Evolutionary conservation across 1,139 yeast genomes (phyloP).

Genomic region (Candida gigantensis): DNA sequence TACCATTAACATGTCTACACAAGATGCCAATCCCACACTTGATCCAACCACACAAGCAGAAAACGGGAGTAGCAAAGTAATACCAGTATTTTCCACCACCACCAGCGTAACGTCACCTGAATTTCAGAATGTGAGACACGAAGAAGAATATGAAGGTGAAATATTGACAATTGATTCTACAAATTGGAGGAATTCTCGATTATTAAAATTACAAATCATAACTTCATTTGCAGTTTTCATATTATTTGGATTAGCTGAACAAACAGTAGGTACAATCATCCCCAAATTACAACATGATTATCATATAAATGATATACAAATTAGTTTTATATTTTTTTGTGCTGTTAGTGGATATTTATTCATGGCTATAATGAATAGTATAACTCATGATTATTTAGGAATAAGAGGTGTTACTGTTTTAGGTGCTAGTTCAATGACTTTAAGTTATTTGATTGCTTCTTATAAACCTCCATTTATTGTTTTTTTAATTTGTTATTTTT

Average conservation of each 20-base stretch:
- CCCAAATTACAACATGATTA: slow-evolving; percentile 50
- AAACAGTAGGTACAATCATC: slow-evolving; percentile 56
- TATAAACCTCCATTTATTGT: slow-evolving; percentile 38
- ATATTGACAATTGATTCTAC: slow-evolving; percentile 32
- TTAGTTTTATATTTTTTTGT: slow-evolving; percentile 37
- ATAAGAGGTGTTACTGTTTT: slow-evolving; percentile 38
- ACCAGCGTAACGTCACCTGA: slow-evolving; percentile 3
- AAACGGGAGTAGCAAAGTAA: too few relatives aligned
- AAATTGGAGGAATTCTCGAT: slow-evolving; percentile 41
- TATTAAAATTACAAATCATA: slow-evolving; percentile 41
- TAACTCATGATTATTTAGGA: slow-evolving; percentile 34
- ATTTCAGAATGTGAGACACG: slow-evolving; percentile 8
- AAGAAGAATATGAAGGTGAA: slow-evolving; percentile 29
- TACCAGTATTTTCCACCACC: too few relatives aligned
- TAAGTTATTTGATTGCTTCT: slow-evolving; percentile 29
- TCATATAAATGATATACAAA: slow-evolving; percentile 41
- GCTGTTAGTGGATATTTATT: slow-evolving; percentile 39
- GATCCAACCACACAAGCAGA: too few relatives aligned
- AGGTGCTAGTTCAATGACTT: slow-evolving; percentile 34
- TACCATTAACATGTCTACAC: too few relatives aligned
- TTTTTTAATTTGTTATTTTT: slow-evolving; percentile 36
- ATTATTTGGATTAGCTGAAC: slow-evolving; percentile 57
- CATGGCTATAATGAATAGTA: slow-evolving; percentile 40
- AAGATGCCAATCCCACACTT: too few relatives aligned
- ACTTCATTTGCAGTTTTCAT: slow-evolving; percentile 40